A percentile compares a stretch with the other conserved stretches of the same genome.
These are phyloP conservation scores for Diutina scorzettiae DNA, from an alignment of 1,139 yeast genomes.

Conservation along the genomic window DNA sequence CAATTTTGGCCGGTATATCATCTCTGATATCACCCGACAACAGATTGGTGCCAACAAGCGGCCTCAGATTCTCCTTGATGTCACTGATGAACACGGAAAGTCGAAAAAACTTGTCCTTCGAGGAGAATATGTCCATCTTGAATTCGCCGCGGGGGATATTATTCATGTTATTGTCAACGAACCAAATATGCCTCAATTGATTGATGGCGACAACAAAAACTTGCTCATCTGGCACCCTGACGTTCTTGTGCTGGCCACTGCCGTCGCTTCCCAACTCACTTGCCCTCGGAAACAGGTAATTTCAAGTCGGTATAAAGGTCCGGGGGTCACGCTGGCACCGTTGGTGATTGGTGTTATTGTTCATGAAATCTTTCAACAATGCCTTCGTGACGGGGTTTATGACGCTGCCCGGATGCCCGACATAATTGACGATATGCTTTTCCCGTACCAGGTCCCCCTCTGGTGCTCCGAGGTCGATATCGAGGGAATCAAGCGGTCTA, in stretches of 20 bases:
- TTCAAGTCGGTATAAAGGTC: constrained; percentile 37
- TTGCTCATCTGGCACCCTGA: constrained; percentile 79
- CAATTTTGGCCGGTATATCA: neutral
- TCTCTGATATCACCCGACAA: neutral
- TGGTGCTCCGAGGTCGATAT: neutral
- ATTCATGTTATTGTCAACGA: constrained; percentile 47
- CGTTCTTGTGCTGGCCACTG: constrained; percentile 65
- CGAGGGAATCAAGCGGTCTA: neutral
- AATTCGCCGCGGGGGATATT: constrained; percentile 36
- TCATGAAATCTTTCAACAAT: constrained; percentile 67
- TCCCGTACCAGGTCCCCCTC: neutral
- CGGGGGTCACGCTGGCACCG: constrained; percentile 46
- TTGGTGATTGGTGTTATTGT: constrained; percentile 68
- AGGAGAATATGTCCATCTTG: constrained; percentile 38
- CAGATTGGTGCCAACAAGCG: neutral
- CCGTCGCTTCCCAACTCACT: constrained; percentile 60
- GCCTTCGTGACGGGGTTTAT: constrained; percentile 23
- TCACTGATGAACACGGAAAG: constrained; percentile 14
- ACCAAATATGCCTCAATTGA: constrained; percentile 22
- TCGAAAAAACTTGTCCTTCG: constrained; percentile 22
- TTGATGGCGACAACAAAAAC: constrained; percentile 48
- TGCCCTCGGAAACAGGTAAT: constrained; percentile 69
- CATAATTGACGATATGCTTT: neutral
- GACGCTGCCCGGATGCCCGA: neutral
- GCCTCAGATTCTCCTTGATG: neutral